A percentile compares a stretch with the other conserved stretches of the same genome.
These are phyloP conservation scores for Penicillium palitans DNA, from an alignment of 2,329 filamentous ascomycete genomes.

Conservation along the genomic window DNA sequence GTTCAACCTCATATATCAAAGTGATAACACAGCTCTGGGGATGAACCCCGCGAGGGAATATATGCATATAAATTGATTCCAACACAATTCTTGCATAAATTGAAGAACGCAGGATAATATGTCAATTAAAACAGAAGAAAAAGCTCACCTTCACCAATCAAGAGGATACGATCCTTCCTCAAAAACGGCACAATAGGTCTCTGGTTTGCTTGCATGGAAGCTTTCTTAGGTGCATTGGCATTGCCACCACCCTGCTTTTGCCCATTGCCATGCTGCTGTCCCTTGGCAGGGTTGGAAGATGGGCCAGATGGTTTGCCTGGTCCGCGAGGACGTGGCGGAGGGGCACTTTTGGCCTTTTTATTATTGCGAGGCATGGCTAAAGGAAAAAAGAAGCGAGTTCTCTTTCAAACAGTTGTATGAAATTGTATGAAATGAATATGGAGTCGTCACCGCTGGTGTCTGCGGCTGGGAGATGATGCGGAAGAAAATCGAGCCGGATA, in stretches of 20 bases:
- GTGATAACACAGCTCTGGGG: background rate
- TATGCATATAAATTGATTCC: background rate
- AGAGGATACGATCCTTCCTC: conserved; percentile 43
- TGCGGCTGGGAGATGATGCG: background rate
- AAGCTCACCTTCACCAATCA: conserved; percentile 48
- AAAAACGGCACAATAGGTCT: conserved; percentile 44
- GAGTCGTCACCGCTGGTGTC: background rate
- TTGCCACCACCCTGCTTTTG: conserved; percentile 13
- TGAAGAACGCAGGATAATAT: conserved; percentile 7
- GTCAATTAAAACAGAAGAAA: conserved; percentile 6
- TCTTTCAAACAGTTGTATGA: background rate
- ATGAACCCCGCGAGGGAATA: background rate
- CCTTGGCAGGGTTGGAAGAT: conserved; percentile 2
- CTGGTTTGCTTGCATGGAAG: conserved; percentile 26
- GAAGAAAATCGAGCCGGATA: conserved; percentile 17
- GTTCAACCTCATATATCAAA: background rate
- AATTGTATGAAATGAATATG: background rate
- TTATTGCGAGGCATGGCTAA: conserved; percentile 24
- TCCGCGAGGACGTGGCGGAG: conserved; percentile 11
- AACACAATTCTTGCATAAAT: background rate
- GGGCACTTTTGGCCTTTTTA: conserved; percentile 20
- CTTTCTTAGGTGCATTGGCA: conserved; percentile 18
- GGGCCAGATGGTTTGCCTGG: conserved; percentile 13
- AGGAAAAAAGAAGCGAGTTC: background rate
- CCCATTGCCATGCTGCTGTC: conserved; percentile 7